Evolutionary conservation across 768 basidiomycete genomes (phyloP), one percentile per base, ranked within the genome.

Genomic region (Leccinum imitatum): DNA sequence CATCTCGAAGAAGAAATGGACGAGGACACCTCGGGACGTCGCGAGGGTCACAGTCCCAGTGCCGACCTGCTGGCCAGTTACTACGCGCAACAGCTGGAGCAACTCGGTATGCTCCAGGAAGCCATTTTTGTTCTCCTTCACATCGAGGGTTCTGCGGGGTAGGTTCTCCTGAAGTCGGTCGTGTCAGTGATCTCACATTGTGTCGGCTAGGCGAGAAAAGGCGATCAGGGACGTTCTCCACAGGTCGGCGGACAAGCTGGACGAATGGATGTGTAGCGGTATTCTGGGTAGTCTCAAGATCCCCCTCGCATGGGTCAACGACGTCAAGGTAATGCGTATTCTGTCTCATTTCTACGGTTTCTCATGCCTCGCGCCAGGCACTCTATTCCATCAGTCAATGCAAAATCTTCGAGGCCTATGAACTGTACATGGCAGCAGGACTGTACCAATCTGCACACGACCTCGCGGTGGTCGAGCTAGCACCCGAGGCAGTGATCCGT

Each of bases 81-180:
- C 57, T 99, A 96, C 70, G 95, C 95, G 0, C 80, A 84, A 53
- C 92, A 97, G 71, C 76, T 99, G 62, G 96, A 98, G 75, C 80
- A 81, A 54, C 75, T 84, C 58, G 93, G 88, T 17, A 80, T 89
- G 81, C 82, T 95, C 66, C 87, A 92, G 67, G 91, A 93, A 73
- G 90, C 94, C 5, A 82, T 84, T 3, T 98, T 98, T 69, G 92
- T 98, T 4, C 76, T 97, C 59, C 77, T 98, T 57, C 95, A 98
- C 72, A 76, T 98, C 10, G 91, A 96, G 70, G 85, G 87, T 21
- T 81, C 87, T 17, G 78, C 80, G 23, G 89, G 91, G 95, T 95
- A 66, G 60, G 89, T 65, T 48, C 19, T 52, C 27, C 17, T 72
- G 11, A 46, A 56, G 23, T 27, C 23, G 30, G 6, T 52, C 54